A percentile compares a stretch with the other conserved stretches of the same genome.
Evolutionary conservation across 1,139 yeast genomes (phyloP).

Genomic region (Nadsonia commutata): DNA sequence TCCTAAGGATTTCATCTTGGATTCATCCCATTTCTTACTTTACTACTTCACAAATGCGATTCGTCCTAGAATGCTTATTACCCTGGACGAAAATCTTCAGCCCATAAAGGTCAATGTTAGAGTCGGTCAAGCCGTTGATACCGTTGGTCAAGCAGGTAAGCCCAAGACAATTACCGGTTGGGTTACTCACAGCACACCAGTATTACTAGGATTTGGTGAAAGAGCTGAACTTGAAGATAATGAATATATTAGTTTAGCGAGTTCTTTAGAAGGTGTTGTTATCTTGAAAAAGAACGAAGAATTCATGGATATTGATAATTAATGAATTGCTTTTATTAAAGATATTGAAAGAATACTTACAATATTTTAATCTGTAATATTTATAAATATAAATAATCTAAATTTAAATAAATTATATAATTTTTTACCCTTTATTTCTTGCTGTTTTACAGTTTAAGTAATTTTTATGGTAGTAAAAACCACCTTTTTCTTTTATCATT

Average conservation of each 20-base stretch:
- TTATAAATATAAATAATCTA: background rate
- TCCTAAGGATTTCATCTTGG: constrained; percentile 54
- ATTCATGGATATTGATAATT: constrained; percentile 52
- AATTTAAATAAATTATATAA: too few species aligned
- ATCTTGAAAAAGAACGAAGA: constrained; percentile 86
- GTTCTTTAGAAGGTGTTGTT: constrained; percentile 83
- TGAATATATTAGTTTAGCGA: constrained; percentile 73
- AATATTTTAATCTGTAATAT: background rate
- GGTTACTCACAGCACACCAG: constrained; percentile 98
- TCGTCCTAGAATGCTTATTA: constrained; percentile 84
- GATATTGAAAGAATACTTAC: background rate
- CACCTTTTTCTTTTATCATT: too few species aligned
- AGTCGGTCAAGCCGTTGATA: constrained; percentile 97
- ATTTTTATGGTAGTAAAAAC: too few species aligned
- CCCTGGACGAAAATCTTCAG: constrained; percentile 77
- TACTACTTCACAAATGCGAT: constrained; percentile 81
- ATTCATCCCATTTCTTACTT: constrained; percentile 63
- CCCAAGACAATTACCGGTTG: constrained; percentile 98
- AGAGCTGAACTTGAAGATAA: constrained; percentile 95
- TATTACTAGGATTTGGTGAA: constrained; percentile 81
- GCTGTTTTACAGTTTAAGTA: too few species aligned
- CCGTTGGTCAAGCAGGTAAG: constrained; percentile 97
- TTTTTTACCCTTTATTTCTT: too few species aligned
- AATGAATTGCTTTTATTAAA: constrained; percentile 6
- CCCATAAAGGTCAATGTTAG: constrained; percentile 93